Conservation (phyloP, 345 rosid species). For the Schrenkiella parvula region DNA sequence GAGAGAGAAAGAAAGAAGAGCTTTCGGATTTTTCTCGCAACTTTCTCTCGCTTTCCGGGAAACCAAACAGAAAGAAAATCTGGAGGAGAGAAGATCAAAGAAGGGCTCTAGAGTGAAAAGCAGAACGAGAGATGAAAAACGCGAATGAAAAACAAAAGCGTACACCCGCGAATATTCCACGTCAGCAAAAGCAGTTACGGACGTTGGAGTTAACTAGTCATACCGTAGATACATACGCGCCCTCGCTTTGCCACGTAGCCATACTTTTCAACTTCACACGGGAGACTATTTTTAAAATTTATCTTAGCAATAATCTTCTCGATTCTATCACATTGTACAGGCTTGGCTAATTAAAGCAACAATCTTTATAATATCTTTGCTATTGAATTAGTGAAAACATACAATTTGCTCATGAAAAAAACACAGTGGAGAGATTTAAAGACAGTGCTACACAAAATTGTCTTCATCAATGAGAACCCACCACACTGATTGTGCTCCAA, state of each 20-base stretch:
- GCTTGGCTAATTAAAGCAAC: background rate
- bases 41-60: constrained; percentile 30
- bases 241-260: constrained; percentile 13
- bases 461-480: background rate
- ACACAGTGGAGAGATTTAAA: background rate
- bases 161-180: constrained; percentile 25
- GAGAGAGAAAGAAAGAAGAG: background rate
- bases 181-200: constrained; percentile 41
- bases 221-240: background rate
- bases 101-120: background rate
- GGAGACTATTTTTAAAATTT: no score
- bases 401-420: background rate
- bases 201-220: constrained; percentile 27
- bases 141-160: background rate
- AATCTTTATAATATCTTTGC: background rate
- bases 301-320: no score
- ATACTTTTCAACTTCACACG: background rate
- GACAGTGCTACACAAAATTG: background rate
- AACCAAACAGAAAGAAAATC: constrained; percentile 22
- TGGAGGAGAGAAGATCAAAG: constrained; percentile 9
- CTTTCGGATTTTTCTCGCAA: constrained; percentile 15
- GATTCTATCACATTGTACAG: background rate
- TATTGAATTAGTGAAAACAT: background rate
- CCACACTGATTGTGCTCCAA: background rate
- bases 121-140: background rate